phyloP scores from a whole-genome alignment of 2,329 filamentous ascomycete species.

The Monilinia laxa region DNA sequence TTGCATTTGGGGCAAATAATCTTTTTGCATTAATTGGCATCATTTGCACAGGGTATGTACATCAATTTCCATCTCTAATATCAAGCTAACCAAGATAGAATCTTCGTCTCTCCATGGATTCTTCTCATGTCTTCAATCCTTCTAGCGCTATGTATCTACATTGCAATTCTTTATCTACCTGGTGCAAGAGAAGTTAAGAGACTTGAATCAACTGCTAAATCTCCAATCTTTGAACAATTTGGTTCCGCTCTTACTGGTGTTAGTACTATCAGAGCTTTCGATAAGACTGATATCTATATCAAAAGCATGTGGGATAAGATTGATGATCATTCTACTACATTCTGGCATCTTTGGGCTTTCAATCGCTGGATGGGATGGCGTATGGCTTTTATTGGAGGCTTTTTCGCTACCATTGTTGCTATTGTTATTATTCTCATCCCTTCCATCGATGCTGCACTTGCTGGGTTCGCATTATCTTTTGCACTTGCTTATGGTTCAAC shows the following conservation, averaged over 20 bases:
- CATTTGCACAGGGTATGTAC: constrained; percentile 56
- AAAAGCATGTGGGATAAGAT: constrained; percentile 68
- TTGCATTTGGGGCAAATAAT: constrained; percentile 61
- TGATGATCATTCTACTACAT: constrained; percentile 65
- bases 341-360: constrained; percentile 68
- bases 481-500: constrained; percentile 65
- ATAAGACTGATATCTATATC: constrained; percentile 65
- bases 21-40: constrained; percentile 63
- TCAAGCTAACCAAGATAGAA: constrained; percentile 41
- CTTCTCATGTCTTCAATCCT: constrained; percentile 61
- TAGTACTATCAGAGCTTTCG: constrained; percentile 72
- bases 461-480: constrained; percentile 74
- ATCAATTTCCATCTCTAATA: constrained; percentile 45
- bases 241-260: constrained; percentile 70
- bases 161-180: constrained; percentile 63
- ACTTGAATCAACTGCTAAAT: constrained; percentile 74
- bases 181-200: constrained; percentile 74
- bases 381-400: constrained; percentile 66
- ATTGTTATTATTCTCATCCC: constrained; percentile 61
- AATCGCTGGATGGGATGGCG: constrained; percentile 77
- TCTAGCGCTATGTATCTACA: constrained; percentile 55
- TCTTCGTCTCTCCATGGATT: constrained; percentile 67
- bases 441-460: constrained; percentile 65
- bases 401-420: constrained; percentile 66
- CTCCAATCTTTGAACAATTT: constrained; percentile 79